Evolutionary conservation across 1,284 basidiomycete species (phyloP).

Genomic region (Athelia sp.): DNA sequence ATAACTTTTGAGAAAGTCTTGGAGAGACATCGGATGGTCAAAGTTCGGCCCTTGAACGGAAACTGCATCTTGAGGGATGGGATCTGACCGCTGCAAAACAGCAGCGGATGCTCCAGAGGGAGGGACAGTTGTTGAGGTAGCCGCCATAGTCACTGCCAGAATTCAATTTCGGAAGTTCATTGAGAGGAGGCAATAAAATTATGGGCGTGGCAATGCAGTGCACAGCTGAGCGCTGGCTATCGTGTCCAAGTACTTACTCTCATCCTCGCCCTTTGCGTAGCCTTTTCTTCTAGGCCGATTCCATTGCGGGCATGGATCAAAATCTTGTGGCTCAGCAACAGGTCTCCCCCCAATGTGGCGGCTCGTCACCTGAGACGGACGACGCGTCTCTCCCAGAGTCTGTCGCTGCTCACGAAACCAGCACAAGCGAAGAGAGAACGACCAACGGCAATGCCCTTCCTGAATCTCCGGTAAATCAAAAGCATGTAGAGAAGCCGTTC

Average conservation of each 20-base stretch:
- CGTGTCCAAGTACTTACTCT: no score
- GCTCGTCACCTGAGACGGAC: neutral
- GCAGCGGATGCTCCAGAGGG: conserved; percentile 63
- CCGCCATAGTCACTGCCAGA: no score
- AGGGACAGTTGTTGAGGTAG: conserved; percentile 17
- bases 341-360: neutral
- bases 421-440: neutral
- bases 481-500: neutral
- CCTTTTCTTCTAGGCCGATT: no score
- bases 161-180: no score
- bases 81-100: conserved; percentile 75
- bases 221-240: no score
- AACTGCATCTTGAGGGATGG: conserved; percentile 66
- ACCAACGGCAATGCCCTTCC: neutral
- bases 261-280: no score
- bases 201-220: no score
- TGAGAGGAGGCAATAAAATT: no score
- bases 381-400: neutral
- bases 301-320: neutral
- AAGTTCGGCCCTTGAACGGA: conserved; percentile 89
- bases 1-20: conserved; percentile 75
- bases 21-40: conserved; percentile 64
- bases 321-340: neutral
- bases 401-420: no score
- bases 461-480: neutral